Base-by-base conservation (phyloP, 2,329 filamentous ascomycete species). In the Fusarium verrucosum region DNA sequence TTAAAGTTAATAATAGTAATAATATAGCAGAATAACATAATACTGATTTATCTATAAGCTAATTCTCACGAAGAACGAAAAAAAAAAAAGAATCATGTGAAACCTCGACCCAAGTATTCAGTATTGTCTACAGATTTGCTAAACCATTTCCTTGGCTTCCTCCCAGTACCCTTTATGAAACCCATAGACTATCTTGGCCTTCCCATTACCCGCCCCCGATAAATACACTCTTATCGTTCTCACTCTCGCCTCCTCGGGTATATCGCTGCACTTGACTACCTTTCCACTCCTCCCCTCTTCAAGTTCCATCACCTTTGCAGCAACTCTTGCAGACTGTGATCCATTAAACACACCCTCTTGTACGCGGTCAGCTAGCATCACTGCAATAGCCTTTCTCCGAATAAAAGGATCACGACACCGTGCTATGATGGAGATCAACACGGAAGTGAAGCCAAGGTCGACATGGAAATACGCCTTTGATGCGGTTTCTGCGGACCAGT, bases 281-380 rank as follows among this genome's bases (percentile, higher is more conserved):
- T 38, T 53, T 1, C 43, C 46, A 6, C 55, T 57, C 6, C 61
- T 44, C 2, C 28, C 22, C 10, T 66, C 62, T 19, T 65, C 62
- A 3, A 65, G 33, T 2, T 66, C 62, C 43, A 66, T 62, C 7
- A 62, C 23, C 4, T 19, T 62, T 0, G 40, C 50, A 10, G 45
- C 62, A 3, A 62, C 62, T 10, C 49, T 55, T 1, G 62, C 62
- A 10, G 62, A 50, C 3, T 49, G 23, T 0, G 23, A 22, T 1
- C 46, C 52, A 4, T 66, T 65, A 4, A 65, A 65, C 0, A 57
- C 57, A 0, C 62, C 57, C 23, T 65, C 62, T 30, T 62, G 62
- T 4, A 50, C 52, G 0, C 46, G 40, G 3, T 66, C 42, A 4
- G 62, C 51, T 1, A 62, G 14, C 62, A 65, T 62, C 1, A 65